Evolutionary conservation across 1,284 basidiomycete species (phyloP).

Genomic region (Tilletiaria anomala): DNA sequence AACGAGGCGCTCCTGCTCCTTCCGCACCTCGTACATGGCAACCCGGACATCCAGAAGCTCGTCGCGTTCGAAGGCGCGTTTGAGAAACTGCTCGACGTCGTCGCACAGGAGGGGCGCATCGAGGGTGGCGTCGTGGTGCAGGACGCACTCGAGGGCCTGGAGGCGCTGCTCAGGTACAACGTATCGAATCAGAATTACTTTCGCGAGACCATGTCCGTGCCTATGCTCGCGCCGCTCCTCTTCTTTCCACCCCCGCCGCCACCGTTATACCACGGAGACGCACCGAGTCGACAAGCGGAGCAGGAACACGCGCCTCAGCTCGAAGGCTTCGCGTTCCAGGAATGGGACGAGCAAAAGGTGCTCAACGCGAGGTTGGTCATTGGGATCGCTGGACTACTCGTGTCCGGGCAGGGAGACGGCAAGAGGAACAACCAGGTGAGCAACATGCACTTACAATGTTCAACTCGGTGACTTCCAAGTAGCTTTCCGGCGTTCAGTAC

Average conservation of each 20-base stretch:
- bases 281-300: too few relatives aligned
- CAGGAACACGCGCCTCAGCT: too few relatives aligned
- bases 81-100: conserved; percentile 81
- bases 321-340: conserved; percentile 85
- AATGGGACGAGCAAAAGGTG: conserved; percentile 84
- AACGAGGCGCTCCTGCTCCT: conserved; percentile 54
- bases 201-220: conserved; percentile 73
- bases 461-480: neutral
- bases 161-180: conserved; percentile 75
- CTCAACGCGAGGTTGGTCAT: conserved; percentile 63
- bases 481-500: neutral
- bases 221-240: conserved; percentile 64
- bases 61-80: conserved; percentile 94
- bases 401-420: conserved; percentile 42
- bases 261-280: too few relatives aligned
- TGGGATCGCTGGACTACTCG: conserved; percentile 55
- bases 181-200: conserved; percentile 96
- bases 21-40: conserved; percentile 66
- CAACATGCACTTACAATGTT: neutral
- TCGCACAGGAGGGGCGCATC: conserved; percentile 72
- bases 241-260: conserved; percentile 62
- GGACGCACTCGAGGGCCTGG: conserved; percentile 70
- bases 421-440: conserved; percentile 44
- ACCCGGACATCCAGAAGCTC: conserved; percentile 88
- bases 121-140: conserved; percentile 73